A percentile compares a stretch with the other conserved stretches of the same genome.
Conservation (phyloP, 805 yeast genomes). For the Saturnispora quitensis region DNA sequence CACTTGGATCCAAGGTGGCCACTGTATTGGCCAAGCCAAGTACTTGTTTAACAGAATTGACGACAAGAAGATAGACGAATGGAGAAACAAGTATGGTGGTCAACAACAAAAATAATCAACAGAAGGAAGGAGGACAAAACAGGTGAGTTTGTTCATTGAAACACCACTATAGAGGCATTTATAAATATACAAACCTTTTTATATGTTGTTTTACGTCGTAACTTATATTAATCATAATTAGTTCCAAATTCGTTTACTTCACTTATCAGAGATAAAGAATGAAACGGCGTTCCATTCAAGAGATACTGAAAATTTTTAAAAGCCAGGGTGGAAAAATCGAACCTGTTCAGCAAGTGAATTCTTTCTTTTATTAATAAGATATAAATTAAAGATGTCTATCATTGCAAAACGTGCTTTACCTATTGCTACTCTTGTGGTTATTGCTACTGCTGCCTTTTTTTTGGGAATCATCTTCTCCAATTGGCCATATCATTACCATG, state of each 20-base stretch:
- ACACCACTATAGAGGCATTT: neutral
- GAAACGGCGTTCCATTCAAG: neutral
- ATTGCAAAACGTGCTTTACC: constrained; percentile 3
- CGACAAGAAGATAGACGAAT: constrained; percentile 73
- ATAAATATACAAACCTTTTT: neutral
- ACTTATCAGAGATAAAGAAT: neutral
- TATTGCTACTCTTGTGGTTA: constrained; percentile 20
- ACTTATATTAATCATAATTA: neutral
- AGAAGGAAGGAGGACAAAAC: neutral
- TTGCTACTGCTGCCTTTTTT: constrained; percentile 54
- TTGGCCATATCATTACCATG: constrained; percentile 70
- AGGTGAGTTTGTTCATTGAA: neutral
- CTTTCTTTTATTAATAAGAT: neutral
- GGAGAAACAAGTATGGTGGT: constrained; percentile 87
- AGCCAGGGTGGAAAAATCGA: neutral
- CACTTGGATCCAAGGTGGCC: constrained; percentile 64
- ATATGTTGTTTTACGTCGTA: neutral
- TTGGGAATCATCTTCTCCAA: constrained; percentile 74
- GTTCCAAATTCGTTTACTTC: neutral
- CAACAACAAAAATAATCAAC: constrained; percentile 33
- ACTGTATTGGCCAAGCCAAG: constrained; percentile 82
- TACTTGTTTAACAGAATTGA: constrained; percentile 90
- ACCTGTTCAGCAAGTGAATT: neutral
- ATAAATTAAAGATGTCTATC: neutral
- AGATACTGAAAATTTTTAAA: neutral